Percentiles rank a stretch among this genome's conserved stretches.
Evolutionary conservation across 148 eudicot genomes (phyloP).

Genomic region (Chenopodium formosanum): DNA sequence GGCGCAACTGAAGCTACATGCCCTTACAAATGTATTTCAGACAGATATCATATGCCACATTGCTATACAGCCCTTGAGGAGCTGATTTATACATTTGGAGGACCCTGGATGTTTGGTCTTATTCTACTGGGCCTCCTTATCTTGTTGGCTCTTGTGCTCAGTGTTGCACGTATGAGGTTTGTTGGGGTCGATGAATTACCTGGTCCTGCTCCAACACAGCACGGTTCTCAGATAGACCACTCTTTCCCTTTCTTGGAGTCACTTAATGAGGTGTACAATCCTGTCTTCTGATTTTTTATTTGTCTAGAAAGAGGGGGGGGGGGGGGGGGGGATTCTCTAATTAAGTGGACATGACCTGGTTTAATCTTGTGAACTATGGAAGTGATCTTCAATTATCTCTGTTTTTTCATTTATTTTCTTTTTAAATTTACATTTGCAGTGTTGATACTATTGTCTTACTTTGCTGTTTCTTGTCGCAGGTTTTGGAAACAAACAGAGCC

Average conservation of each 20-base stretch:
- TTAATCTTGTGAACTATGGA: background rate
- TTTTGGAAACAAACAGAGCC: slow-evolving; percentile 89
- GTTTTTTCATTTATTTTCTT: background rate
- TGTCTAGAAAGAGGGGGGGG: background rate
- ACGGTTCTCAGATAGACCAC: slow-evolving; percentile 92
- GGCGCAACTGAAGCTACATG: slow-evolving; percentile 89
- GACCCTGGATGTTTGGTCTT: slow-evolving; percentile 93
- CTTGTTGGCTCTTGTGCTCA: slow-evolving; percentile 82
- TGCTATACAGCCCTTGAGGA: slow-evolving; percentile 97
- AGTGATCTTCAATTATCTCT: background rate
- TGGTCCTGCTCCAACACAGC: slow-evolving; percentile 84
- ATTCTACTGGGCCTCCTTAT: slow-evolving; percentile 77
- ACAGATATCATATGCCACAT: slow-evolving; percentile 88
- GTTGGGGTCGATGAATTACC: slow-evolving; percentile 80
- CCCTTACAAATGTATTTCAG: slow-evolving; percentile 82
- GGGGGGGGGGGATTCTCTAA: background rate
- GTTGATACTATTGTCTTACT: slow-evolving; percentile 9
- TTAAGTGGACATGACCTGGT: too few relatives aligned
- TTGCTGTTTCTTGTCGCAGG: slow-evolving; percentile 46
- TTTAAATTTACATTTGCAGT: background rate
- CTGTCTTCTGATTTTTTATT: background rate
- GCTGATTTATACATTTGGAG: slow-evolving; percentile 91
- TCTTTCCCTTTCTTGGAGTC: slow-evolving; percentile 97
- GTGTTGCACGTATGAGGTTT: slow-evolving; percentile 96
- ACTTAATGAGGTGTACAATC: slow-evolving; percentile 71